Evolutionary conservation across 2,329 filamentous ascomycete genomes (phyloP).

Genomic region (Scedosporium aurantiacum): DNA sequence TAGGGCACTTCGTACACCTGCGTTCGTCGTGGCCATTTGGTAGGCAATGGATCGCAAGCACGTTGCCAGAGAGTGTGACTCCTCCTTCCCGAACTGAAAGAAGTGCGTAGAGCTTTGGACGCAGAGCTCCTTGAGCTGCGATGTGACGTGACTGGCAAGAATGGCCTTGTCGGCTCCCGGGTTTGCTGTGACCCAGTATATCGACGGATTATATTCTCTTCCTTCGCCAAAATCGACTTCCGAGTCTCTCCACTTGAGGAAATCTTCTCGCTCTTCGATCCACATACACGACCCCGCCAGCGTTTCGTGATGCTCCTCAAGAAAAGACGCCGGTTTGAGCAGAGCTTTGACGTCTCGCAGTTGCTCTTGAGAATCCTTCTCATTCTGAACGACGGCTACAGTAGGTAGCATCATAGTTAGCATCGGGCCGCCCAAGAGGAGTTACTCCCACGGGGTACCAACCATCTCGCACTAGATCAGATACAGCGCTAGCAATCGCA

Average conservation of each 20-base stretch:
- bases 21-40: conserved; percentile 20
- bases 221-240: conserved; percentile 7
- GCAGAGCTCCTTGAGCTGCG: background rate
- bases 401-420: background rate
- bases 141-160: background rate
- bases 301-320: conserved; percentile 16
- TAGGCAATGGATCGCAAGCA: conserved; percentile 18
- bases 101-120: conserved; percentile 10
- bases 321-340: conserved; percentile 10
- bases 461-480: background rate
- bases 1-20: conserved; percentile 13
- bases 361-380: background rate
- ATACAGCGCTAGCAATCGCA: background rate
- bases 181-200: background rate
- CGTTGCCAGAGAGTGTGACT: conserved; percentile 7
- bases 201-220: background rate
- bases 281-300: conserved; percentile 20
- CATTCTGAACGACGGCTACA: background rate
- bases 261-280: conserved; percentile 16
- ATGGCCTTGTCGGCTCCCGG: background rate
- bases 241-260: conserved; percentile 15
- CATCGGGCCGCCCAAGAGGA: background rate
- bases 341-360: background rate
- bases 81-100: conserved; percentile 13
- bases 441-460: background rate